Evolutionary conservation across 2,329 filamentous ascomycete species (phyloP).

Genomic region (Boeremia lycopersici): DNA sequence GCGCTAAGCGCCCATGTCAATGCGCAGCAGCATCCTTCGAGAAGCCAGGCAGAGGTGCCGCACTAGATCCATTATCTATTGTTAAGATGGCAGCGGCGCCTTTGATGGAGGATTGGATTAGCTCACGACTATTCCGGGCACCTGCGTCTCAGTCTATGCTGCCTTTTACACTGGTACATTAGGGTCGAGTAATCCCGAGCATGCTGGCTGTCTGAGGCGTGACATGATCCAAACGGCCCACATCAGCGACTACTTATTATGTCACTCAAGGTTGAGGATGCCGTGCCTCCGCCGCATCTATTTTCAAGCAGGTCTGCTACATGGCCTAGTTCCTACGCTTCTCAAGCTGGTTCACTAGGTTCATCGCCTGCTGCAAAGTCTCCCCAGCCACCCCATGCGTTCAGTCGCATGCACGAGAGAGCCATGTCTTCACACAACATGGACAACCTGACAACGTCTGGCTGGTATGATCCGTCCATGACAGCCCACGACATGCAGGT

Average conservation of each 20-base stretch:
- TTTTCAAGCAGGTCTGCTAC: conserved; percentile 33
- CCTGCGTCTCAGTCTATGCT: conserved; percentile 12
- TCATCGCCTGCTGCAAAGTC: conserved; percentile 42
- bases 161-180: conserved; percentile 4
- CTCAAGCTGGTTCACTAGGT: conserved; percentile 31
- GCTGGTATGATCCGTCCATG: conserved; percentile 40
- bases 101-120: conserved; percentile 13
- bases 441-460: conserved; percentile 29
- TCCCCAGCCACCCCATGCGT: conserved; percentile 38
- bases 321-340: conserved; percentile 38
- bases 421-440: conserved; percentile 36
- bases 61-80: conserved; percentile 34
- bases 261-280: conserved; percentile 44
- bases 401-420: conserved; percentile 36
- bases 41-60: conserved; percentile 40
- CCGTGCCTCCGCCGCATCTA: conserved; percentile 44
- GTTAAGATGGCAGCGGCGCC: conserved; percentile 32
- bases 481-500: conserved; percentile 33
- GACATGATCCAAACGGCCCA: conserved; percentile 19
- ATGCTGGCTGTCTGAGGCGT: conserved; percentile 23
- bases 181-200: conserved; percentile 7
- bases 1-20: conserved; percentile 32
- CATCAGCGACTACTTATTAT: conserved; percentile 29
- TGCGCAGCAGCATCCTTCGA: conserved; percentile 33
- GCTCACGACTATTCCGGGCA: conserved; percentile 19